Conservation (phyloP, 139 green algal genomes). For the Microglena sp. region DNA sequence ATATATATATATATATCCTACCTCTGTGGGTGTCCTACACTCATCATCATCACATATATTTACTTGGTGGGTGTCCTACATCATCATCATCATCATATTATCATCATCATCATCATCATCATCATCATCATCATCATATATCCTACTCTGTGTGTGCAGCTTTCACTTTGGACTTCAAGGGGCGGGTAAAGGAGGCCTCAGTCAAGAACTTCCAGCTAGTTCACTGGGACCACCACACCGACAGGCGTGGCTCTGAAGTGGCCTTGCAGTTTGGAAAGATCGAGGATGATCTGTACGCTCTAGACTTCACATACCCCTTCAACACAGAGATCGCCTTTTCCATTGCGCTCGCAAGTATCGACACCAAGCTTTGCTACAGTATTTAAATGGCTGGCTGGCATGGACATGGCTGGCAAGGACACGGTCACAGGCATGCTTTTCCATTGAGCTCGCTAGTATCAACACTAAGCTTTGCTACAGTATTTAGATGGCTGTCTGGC, state of each 20-base stretch:
- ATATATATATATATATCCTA: no score
- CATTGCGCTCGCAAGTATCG: slow-evolving; percentile 34
- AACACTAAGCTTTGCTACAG: slow-evolving; percentile 46
- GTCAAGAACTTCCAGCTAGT: slow-evolving; percentile 98
- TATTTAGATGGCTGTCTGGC: slow-evolving; percentile 6
- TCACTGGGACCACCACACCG: slow-evolving; percentile 49
- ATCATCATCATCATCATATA: no score
- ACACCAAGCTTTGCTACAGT: slow-evolving; percentile 45
- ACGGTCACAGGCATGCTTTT: slow-evolving; percentile 80
- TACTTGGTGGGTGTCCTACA: no score
- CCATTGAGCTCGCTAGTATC: slow-evolving; percentile 32
- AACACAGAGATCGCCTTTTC: slow-evolving; percentile 68
- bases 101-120: no score
- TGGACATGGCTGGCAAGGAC: slow-evolving; percentile 42
- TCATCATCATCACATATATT: no score
- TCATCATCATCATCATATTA: no score
- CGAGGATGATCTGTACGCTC: slow-evolving; percentile 68
- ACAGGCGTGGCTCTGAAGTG: slow-evolving; percentile 42
- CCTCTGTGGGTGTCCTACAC: no score
- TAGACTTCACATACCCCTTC: slow-evolving; percentile 81
- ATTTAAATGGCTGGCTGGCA: slow-evolving; percentile 6
- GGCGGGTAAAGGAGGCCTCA: slow-evolving; percentile 70
- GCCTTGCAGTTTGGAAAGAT: slow-evolving; percentile 69
- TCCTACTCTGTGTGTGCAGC: no score
- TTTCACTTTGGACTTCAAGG: slow-evolving; percentile 94